Evolutionary conservation across 345 rosid genomes (phyloP), one percentile per base, ranked within the genome.

Genomic region (Eutrema yunnanense): DNA sequence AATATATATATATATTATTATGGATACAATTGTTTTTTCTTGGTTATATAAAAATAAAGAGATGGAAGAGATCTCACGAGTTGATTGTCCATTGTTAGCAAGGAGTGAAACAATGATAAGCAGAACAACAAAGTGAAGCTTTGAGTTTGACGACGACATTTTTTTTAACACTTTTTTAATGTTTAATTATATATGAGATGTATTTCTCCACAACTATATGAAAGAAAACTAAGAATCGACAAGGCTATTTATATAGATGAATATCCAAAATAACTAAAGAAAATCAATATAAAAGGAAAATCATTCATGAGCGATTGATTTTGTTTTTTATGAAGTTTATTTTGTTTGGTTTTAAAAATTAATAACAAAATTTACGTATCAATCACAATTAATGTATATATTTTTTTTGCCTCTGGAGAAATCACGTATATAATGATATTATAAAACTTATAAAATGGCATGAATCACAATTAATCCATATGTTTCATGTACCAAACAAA

Each of bases 31-130:
- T 9, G 22, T 3, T 32, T 54, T 32, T 54, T 19, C 12, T 38
- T 34, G 14, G 12, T 55, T 14, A 36, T 56, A 37, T 57, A 6
- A 51, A 61, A 46, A 12, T 34, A 36, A 46, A 54, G 58, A 47
- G 13, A 11, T 4, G 2, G 6, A 46, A 48, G 51, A 48, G 51
- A 73, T 47, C 66, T 56, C 57, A 73, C 60, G 43, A 27, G 66
- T 48, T 4, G 66, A 65, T 30, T 65, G 60, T 40, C 12, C 57
- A 12, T 6, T 73, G 77, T 73, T 65, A 12, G 53, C 59, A 49
- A 65, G 66, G 32, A 73, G 66, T 56, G 72, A 43, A 73, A 65
- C 52, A 47, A 65, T 65, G 58, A 57, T 56, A 43, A 73, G 6
- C 19, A 57, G 64, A 49, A 41, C 65, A 65, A 73, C 50, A 29